Evolutionary conservation across 2,329 filamentous ascomycete species (phyloP).

Genomic region (Ambrosiella xylebori): DNA sequence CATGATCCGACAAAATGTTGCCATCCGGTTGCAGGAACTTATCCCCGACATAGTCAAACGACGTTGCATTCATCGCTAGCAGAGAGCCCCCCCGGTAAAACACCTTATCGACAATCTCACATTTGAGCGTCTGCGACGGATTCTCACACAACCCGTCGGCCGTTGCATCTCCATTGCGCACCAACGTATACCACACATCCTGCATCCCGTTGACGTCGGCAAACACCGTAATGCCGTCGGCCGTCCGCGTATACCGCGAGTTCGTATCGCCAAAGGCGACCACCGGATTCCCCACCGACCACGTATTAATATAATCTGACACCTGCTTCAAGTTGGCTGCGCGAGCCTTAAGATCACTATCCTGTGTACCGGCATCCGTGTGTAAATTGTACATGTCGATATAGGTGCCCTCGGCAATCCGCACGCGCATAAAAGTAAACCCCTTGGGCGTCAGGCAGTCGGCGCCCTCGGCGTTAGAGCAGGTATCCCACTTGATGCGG

Average conservation of each 20-base stretch:
- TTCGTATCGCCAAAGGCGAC: constrained; percentile 50
- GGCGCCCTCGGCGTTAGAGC: constrained; percentile 34
- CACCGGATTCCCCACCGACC: constrained; percentile 43
- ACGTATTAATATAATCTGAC: constrained; percentile 35
- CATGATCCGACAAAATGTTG: constrained; percentile 44
- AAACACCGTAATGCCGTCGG: constrained; percentile 37
- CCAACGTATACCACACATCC: constrained; percentile 43
- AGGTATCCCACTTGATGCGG: constrained; percentile 41
- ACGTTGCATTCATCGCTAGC: constrained; percentile 28
- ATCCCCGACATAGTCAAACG: constrained; percentile 36
- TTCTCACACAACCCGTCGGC: constrained; percentile 36
- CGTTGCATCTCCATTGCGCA: constrained; percentile 29
- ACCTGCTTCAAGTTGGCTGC: constrained; percentile 42
- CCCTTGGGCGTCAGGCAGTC: constrained; percentile 56
- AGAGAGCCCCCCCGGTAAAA: constrained; percentile 38
- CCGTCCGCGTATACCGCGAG: constrained; percentile 41
- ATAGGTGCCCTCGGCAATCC: constrained; percentile 30
- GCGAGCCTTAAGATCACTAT: constrained; percentile 37
- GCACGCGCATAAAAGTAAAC: constrained; percentile 47
- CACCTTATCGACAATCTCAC: constrained; percentile 52
- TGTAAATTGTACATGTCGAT: constrained; percentile 52
- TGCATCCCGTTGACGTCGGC: constrained; percentile 32
- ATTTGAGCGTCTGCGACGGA: constrained; percentile 33
- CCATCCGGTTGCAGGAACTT: constrained; percentile 41
- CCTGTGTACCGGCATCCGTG: constrained; percentile 42